Evolutionary conservation across 2,329 filamentous ascomycete species (phyloP).

Genomic region (Graphium sp.): DNA sequence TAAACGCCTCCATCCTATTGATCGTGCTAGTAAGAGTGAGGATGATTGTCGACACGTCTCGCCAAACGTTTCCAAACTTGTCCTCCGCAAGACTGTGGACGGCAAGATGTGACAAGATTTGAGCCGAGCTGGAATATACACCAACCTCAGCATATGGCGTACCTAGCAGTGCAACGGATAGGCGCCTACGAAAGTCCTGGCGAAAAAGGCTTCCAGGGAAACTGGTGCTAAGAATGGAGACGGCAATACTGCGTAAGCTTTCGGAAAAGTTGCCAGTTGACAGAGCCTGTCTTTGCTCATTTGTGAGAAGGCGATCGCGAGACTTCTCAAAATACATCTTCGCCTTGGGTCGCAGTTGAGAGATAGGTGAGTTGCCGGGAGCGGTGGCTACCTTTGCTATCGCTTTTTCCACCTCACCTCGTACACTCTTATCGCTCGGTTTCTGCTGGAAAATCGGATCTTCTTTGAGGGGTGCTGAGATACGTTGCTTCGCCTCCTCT

Average conservation of each 20-base stretch:
- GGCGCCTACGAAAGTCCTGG: conserved; percentile 47
- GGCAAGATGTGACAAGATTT: conserved; percentile 51
- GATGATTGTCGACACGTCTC: conserved; percentile 60
- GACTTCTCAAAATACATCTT: conserved; percentile 30
- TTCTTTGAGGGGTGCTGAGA: conserved; percentile 22
- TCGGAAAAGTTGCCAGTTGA: conserved; percentile 29
- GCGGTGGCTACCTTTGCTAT: conserved; percentile 24
- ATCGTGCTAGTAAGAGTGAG: conserved; percentile 55
- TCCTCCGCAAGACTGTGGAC: conserved; percentile 67
- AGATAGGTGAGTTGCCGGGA: conserved; percentile 28
- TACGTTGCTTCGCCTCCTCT: conserved; percentile 15
- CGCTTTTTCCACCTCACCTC: conserved; percentile 26
- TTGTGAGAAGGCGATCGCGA: conserved; percentile 28
- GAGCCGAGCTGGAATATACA: conserved; percentile 55
- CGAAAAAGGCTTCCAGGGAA: conserved; percentile 56
- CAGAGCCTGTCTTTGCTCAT: conserved; percentile 36
- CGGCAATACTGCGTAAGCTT: conserved; percentile 27
- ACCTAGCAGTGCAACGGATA: conserved; percentile 55
- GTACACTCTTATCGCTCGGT: conserved; percentile 18
- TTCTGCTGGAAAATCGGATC: conserved; percentile 26
- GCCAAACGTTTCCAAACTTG: conserved; percentile 69
- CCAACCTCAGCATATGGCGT: conserved; percentile 53
- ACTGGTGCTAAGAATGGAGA: too few species aligned
- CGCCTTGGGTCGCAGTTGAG: conserved; percentile 31
- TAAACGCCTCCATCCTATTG: conserved; percentile 51